phyloP scores from a whole-genome alignment of 2,329 filamentous ascomycete genomes.

The Chaetomium strumarium region DNA sequence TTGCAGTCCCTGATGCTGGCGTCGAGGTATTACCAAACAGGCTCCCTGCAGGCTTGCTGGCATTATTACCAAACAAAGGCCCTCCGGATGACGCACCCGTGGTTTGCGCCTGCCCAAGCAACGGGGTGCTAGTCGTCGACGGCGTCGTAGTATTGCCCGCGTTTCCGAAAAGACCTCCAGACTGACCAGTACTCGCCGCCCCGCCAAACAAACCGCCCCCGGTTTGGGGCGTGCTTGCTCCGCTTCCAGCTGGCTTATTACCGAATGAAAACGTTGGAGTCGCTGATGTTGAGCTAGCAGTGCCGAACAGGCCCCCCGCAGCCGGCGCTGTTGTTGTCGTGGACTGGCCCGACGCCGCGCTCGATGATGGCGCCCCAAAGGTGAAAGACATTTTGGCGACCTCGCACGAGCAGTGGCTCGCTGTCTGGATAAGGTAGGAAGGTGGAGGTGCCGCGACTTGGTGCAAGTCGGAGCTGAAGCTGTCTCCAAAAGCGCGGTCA shows the following conservation, averaged over 20 bases:
- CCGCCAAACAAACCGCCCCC: conserved; percentile 21
- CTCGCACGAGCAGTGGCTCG: not conserved
- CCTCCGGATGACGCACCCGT: conserved; percentile 9
- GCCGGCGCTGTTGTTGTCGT: conserved; percentile 22
- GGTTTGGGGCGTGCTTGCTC: conserved; percentile 15
- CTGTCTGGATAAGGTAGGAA: not conserved
- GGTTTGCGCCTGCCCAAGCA: conserved; percentile 27
- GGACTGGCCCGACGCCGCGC: conserved; percentile 21
- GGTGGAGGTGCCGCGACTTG: no score
- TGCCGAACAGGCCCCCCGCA: conserved; percentile 20
- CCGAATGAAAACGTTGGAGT: conserved; percentile 30
- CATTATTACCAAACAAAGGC: conserved; percentile 27
- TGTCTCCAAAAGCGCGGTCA: conserved; percentile 2
- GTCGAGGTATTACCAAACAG: conserved; percentile 18
- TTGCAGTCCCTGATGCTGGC: conserved; percentile 13
- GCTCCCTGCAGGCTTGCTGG: conserved; percentile 14
- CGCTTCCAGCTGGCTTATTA: conserved; percentile 12
- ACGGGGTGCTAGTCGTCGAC: conserved; percentile 23
- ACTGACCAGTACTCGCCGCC: conserved; percentile 15
- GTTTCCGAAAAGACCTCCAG: conserved; percentile 32
- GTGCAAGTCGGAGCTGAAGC: not conserved
- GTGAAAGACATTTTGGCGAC: conserved; percentile 17
- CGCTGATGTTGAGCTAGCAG: conserved; percentile 26
- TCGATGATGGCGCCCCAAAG: conserved; percentile 25
- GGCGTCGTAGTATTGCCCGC: conserved; percentile 26